Base-by-base conservation (phyloP, 2,329 filamentous ascomycete species). In the Achaetomium macrosporum region DNA sequence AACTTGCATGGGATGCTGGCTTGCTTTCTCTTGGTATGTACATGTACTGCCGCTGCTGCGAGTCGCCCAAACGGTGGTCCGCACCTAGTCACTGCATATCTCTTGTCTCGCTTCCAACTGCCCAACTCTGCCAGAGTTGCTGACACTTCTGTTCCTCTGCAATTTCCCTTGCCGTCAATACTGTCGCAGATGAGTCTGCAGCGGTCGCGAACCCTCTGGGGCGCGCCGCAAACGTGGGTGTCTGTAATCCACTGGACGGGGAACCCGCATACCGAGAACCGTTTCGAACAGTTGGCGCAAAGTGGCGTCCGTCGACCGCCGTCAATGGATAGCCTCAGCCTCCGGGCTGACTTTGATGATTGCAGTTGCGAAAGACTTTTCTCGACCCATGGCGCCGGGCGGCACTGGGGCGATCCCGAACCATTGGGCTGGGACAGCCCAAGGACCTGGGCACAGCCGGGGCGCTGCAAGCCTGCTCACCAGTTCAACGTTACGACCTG, bases 331-430 rank as follows among this genome's bases (percentile, higher is more conserved):
- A 41, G 13, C 41, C n/a, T 39, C 33, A 15, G 19, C 25, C 25
- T 25, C 25, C 25, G 7, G 25, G 30, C 12, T 7, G 39, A 42
- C 7, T 2, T 16, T 6, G n/a, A 31, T 17, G 37, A 10, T 30
- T 7, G 39, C 19, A 10, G 39, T 47, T 31, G n/a, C 19, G 39
- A 47, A 17, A 42, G 31, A 47, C 42, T 50, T 52, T 15, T 51
- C 35, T 29, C 45, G 31, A 45, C 17, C 36, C 50, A 43, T 49
- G 50, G 57, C 51, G 39, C 43, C 47, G 51, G 49, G 59, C 55
- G 57, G 58, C 51, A 55, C 50, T 56, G 42, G 51, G 56, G 20
- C 55, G 53, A 57, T 61, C 57, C 59, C 53, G 58, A 60, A 61
- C 59, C 59, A 54, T 20, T 47, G 55, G 57, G 55, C 50, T 57